These are phyloP conservation scores for Arthrobotrys conoides DNA, from an alignment of 2,329 filamentous ascomycete genomes.

Conservation along the genomic window DNA sequence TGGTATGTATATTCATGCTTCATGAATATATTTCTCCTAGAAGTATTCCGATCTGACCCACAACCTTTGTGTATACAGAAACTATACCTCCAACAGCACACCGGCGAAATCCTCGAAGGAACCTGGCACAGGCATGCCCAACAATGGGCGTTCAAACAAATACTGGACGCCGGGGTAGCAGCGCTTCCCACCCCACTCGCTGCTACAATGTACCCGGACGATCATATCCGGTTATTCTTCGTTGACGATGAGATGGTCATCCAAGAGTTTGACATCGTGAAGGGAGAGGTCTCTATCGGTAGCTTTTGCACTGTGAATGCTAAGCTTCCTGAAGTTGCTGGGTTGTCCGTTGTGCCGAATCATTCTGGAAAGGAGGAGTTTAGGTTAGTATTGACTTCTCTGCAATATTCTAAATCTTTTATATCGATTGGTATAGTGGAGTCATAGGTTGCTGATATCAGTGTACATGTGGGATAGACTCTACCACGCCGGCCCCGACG, in stretches of 20 bases:
- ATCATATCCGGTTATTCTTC: conserved; percentile 14
- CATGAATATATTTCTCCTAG: too few species aligned
- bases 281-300: conserved; percentile 12
- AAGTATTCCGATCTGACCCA: too few species aligned
- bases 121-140: conserved; percentile 7
- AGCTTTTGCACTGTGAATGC: conserved; percentile 1
- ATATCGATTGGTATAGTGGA: neutral
- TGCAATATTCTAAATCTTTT: too few species aligned
- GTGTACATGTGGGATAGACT: neutral
- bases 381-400: neutral
- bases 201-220: conserved; percentile 17
- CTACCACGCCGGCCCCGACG: neutral
- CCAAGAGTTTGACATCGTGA: conserved; percentile 3
- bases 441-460: neutral
- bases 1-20: neutral
- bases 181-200: conserved; percentile 14
- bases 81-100: conserved; percentile 28
- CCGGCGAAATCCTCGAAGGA: conserved; percentile 19
- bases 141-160: conserved; percentile 5
- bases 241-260: neutral
- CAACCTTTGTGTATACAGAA: neutral
- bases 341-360: neutral
- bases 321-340: neutral
- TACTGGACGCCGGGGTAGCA: neutral
- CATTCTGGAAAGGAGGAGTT: neutral